These are phyloP conservation scores for Ceratobasidium sp. DNA, from an alignment of 1,284 basidiomycete genomes.

Conservation along the genomic window DNA sequence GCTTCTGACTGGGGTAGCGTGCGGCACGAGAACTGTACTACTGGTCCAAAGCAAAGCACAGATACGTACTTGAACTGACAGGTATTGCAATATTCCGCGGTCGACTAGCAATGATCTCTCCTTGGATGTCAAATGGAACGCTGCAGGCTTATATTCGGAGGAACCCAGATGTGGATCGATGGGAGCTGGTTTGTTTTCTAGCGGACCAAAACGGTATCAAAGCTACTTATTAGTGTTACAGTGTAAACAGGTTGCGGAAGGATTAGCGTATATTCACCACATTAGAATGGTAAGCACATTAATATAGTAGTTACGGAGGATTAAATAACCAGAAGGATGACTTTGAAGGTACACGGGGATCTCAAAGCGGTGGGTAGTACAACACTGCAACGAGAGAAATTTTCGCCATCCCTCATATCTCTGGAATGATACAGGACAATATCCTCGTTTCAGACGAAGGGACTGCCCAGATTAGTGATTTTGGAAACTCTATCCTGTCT, in stretches of 20 bases:
- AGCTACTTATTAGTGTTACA: neutral
- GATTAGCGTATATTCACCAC: conserved; percentile 6
- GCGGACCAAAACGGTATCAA: neutral
- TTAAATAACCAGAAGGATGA: too few species aligned
- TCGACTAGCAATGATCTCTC: conserved; percentile 18
- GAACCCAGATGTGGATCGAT: conserved; percentile 2
- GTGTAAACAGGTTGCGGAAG: conserved; percentile 29
- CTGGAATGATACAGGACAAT: conserved; percentile 26
- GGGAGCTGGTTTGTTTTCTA: conserved; percentile 13
- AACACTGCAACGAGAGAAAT: too few species aligned
- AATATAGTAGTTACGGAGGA: neutral
- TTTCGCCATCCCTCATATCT: too few species aligned
- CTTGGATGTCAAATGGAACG: conserved; percentile 25
- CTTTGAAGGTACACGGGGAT: conserved; percentile 4
- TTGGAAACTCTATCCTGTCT: neutral
- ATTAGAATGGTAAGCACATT: conserved; percentile 6
- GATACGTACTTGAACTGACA: conserved; percentile 16
- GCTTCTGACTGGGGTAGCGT: neutral
- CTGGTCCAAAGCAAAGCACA: conserved; percentile 32
- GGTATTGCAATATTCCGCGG: conserved; percentile 21
- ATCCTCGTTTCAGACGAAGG: neutral
- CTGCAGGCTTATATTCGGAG: neutral
- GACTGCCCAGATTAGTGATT: neutral
- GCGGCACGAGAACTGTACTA: conserved; percentile 36
- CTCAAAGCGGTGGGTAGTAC: conserved; percentile 18